A percentile compares a stretch with the other conserved stretches of the same genome.
phyloP scores from a whole-genome alignment of 176 grass and related monocot species.

The Bolboschoenus planiculmis region DNA sequence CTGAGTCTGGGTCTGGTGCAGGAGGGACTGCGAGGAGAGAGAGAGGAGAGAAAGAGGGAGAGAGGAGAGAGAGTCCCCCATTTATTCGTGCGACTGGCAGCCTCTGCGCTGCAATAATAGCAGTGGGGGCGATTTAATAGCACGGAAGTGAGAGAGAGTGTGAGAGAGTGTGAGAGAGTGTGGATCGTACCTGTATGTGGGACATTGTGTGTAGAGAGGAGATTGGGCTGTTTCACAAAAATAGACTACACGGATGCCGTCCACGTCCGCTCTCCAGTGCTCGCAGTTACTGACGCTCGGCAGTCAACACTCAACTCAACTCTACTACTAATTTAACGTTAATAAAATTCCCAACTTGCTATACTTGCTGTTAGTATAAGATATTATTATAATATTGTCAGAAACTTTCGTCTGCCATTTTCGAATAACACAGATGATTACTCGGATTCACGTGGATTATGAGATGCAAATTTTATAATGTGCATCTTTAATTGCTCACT shows the following conservation, averaged over 20 bases:
- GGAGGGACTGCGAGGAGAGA: neutral
- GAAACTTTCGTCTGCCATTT: neutral
- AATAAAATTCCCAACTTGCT: neutral
- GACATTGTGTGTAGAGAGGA: neutral
- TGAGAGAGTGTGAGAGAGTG: too few relatives aligned
- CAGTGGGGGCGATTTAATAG: constrained; percentile 32
- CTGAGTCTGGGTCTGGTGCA: neutral
- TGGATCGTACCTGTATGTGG: too few relatives aligned
- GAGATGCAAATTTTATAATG: neutral
- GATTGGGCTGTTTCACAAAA: neutral
- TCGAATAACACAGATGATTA: neutral
- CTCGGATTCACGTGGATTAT: neutral
- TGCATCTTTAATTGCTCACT: neutral
- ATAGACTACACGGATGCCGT: neutral
- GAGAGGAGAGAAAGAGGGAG: constrained; percentile 1
- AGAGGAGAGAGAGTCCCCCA: constrained; percentile 11
- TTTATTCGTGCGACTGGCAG: constrained; percentile 19
- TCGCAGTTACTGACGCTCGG: neutral
- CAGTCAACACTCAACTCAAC: neutral
- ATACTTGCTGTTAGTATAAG: neutral
- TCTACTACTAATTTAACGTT: neutral
- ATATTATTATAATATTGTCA: neutral
- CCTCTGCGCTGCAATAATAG: constrained; percentile 31
- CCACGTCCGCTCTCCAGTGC: neutral
- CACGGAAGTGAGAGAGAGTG: constrained; percentile 9